Conservation (phyloP, 805 yeast species). For the Ogataea siamensis region DNA sequence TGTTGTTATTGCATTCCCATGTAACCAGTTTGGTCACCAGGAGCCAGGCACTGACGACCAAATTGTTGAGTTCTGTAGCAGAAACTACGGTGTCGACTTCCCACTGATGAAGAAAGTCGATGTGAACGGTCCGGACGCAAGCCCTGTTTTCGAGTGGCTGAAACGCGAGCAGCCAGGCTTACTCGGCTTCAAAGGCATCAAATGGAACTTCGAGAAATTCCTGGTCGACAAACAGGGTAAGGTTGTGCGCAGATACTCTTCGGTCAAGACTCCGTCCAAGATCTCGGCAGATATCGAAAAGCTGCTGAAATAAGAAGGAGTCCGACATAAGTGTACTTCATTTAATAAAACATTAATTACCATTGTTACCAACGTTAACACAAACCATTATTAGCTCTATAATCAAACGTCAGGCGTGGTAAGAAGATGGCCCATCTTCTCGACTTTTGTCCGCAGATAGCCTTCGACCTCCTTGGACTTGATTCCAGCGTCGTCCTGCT, state of each 20-base stretch:
- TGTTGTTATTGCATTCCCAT: conserved; percentile 79
- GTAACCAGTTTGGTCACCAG: conserved; percentile 84
- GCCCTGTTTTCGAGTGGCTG: conserved; percentile 76
- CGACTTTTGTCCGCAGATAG: conserved; percentile 88
- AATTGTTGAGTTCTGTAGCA: conserved; percentile 67
- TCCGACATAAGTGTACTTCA: not conserved
- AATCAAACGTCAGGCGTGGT: conserved; percentile 36
- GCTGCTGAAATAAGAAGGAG: conserved; percentile 39
- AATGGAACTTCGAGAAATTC: conserved; percentile 64
- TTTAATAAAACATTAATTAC: not conserved
- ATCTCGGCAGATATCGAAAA: conserved; percentile 59
- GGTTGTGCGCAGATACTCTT: conserved; percentile 53
- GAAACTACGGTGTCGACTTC: conserved; percentile 89
- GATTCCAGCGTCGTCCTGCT: conserved; percentile 58
- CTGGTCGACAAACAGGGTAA: conserved; percentile 52
- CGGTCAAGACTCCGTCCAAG: conserved; percentile 64
- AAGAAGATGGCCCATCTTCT: conserved; percentile 94
- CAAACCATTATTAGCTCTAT: not conserved
- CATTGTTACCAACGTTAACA: not conserved
- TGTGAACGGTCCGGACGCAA: conserved; percentile 81
- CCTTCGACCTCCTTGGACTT: conserved; percentile 87
- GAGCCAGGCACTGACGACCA: conserved; percentile 71
- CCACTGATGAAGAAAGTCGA: conserved; percentile 84
- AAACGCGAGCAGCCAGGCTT: conserved; percentile 58
- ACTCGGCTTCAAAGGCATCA: conserved; percentile 66